A percentile compares a stretch with the other conserved stretches of the same genome.
These are phyloP conservation scores for Carpinus fangiana DNA, from an alignment of 306 rosid species.

Conservation along the genomic window DNA sequence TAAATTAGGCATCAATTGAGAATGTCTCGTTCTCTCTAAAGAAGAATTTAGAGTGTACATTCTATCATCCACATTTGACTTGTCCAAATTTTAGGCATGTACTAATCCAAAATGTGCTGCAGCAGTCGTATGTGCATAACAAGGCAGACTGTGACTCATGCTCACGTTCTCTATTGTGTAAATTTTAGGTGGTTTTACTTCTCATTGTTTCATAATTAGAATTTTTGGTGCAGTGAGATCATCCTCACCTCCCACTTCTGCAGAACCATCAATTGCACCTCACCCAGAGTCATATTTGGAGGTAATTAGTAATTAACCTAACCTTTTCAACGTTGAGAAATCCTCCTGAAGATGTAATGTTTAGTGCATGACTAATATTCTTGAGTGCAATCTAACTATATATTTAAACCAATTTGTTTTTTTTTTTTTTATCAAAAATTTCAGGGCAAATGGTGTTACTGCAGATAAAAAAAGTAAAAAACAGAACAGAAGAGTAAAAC, in stretches of 20 bases:
- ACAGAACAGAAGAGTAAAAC: background rate
- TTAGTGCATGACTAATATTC: background rate
- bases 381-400: background rate
- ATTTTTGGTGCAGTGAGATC: slow-evolving; percentile 50
- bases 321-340: slow-evolving; percentile 11
- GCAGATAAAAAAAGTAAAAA: background rate
- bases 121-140: slow-evolving; percentile 69
- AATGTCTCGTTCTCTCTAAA: too few species aligned
- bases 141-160: slow-evolving; percentile 54
- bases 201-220: slow-evolving; percentile 11
- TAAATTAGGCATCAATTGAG: too few species aligned
- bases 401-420: background rate
- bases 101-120: slow-evolving; percentile 23
- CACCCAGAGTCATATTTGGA: slow-evolving; percentile 81
- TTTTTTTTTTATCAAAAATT: background rate
- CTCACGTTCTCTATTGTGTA: slow-evolving; percentile 34
- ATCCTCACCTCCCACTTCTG: slow-evolving; percentile 61
- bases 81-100: too few species aligned
- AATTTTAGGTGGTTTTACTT: slow-evolving; percentile 13
- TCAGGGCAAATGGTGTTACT: background rate
- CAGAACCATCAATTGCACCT: slow-evolving; percentile 65
- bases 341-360: background rate
- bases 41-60: too few species aligned
- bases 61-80: too few species aligned
- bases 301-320: slow-evolving; percentile 36